phyloP scores from a whole-genome alignment of 2,329 filamentous ascomycete species.

The Beauveria pseudobassiana region DNA sequence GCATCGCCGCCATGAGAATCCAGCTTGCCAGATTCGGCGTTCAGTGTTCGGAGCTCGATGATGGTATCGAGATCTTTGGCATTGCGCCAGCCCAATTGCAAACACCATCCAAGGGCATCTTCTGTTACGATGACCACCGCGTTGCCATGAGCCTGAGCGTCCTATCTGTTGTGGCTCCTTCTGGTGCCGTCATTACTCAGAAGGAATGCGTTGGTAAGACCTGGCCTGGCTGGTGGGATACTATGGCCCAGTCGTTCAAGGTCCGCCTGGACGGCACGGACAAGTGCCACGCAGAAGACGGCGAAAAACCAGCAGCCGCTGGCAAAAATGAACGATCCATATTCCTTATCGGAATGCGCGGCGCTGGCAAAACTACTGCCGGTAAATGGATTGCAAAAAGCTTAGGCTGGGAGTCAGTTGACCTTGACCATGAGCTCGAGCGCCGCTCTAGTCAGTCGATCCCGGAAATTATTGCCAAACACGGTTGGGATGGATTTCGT shows the following conservation, averaged over 20 bases:
- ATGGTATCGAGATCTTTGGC: slow-evolving; percentile 75
- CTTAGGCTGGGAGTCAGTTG: slow-evolving; percentile 69
- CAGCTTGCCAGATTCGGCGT: slow-evolving; percentile 93
- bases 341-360: slow-evolving; percentile 95
- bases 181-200: slow-evolving; percentile 72
- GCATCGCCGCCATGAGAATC: slow-evolving; percentile 90
- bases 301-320: slow-evolving; percentile 7
- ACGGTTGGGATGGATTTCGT: slow-evolving; percentile 85
- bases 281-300: slow-evolving; percentile 16
- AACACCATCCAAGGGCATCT: slow-evolving; percentile 59
- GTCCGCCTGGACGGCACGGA: slow-evolving; percentile 73
- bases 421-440: slow-evolving; percentile 86
- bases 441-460: slow-evolving; percentile 65
- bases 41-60: slow-evolving; percentile 76
- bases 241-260: slow-evolving; percentile 68
- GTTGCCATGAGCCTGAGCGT: slow-evolving; percentile 99
- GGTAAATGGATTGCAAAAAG: slow-evolving; percentile 76
- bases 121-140: slow-evolving; percentile 95
- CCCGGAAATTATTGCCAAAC: slow-evolving; percentile 69
- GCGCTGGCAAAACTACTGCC: slow-evolving; percentile 91
- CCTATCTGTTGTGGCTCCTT: slow-evolving; percentile 62
- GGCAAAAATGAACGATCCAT: slow-evolving; percentile 54
- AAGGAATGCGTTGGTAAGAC: slow-evolving; percentile 94
- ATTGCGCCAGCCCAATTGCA: slow-evolving; percentile 38
- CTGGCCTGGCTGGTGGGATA: slow-evolving; percentile 99